Evolutionary conservation across 345 rosid species (phyloP).

Genomic region (Brassica carinata): DNA sequence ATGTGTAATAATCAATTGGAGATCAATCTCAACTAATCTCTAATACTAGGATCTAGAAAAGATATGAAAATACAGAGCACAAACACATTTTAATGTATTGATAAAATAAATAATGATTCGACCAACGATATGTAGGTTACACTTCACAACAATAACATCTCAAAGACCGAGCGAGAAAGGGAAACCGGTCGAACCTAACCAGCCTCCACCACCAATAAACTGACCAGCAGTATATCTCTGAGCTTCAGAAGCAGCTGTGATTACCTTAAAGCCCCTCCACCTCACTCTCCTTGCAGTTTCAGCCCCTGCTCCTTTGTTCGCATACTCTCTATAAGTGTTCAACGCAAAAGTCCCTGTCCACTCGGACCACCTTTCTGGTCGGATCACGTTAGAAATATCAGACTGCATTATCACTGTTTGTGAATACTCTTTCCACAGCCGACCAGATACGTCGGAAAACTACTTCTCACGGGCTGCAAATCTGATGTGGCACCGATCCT

Average conservation of each 20-base stretch:
- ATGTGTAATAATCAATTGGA: background rate
- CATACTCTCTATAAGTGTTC: conserved; percentile 72
- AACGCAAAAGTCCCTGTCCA: conserved; percentile 77
- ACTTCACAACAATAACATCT: conserved; percentile 17
- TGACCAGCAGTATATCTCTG: conserved; percentile 50
- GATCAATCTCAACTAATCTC: background rate
- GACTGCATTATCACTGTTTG: conserved; percentile 88
- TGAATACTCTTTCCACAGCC: conserved; percentile 93
- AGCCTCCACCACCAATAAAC: conserved; percentile 65
- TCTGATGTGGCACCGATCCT: too few relatives aligned
- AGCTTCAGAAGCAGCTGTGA: conserved; percentile 59
- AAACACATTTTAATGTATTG: background rate
- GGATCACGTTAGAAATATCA: conserved; percentile 57
- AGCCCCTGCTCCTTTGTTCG: conserved; percentile 74
- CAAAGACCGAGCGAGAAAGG: conserved; percentile 71
- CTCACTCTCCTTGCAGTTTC: conserved; percentile 64
- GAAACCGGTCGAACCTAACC: conserved; percentile 76
- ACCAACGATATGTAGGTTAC: background rate
- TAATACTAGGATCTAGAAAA: background rate
- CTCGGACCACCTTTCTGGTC: conserved; percentile 74
- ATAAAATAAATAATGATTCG: background rate
- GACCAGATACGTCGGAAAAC: background rate
- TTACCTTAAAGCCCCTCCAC: conserved; percentile 72
- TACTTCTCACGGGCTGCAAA: too few relatives aligned
- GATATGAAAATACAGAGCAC: background rate